Conservation (phyloP, 371 early-diverging fungal genomes). For the Rhizopus delemar region DNA sequence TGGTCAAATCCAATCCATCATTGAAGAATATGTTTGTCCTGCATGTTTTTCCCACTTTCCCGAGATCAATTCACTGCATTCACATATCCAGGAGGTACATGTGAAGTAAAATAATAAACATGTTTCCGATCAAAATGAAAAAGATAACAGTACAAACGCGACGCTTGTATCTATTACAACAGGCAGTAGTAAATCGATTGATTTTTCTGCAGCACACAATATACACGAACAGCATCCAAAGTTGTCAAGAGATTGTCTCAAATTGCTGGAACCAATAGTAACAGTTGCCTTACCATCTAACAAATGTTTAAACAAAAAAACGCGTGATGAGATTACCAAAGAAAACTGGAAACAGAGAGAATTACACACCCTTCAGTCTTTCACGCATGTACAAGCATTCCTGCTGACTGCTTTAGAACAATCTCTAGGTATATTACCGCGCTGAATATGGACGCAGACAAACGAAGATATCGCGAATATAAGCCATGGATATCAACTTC, state of each 20-base stretch:
- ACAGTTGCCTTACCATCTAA: constrained; percentile 10
- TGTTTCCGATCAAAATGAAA: constrained; percentile 1
- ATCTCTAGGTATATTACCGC: constrained; percentile 3
- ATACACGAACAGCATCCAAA: constrained; percentile 8
- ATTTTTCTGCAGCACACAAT: constrained; percentile 8
- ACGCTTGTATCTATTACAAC: constrained; percentile 8
- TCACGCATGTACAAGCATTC: constrained; percentile 7
- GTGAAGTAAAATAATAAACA: neutral
- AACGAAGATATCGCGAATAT: constrained; percentile 9
- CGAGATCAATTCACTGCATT: constrained; percentile 7
- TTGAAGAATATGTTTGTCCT: constrained; percentile 10
- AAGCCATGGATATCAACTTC: constrained; percentile 3
- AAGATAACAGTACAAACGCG: constrained; percentile 1
- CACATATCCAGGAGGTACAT: constrained; percentile 5
- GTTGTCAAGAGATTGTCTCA: constrained; percentile 3
- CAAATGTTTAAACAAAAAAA: constrained; percentile 5
- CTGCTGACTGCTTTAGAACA: constrained; percentile 8
- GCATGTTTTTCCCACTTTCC: constrained; percentile 4
- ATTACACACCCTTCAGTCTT: constrained; percentile 8
- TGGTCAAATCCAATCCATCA: constrained; percentile 7
- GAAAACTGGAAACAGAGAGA: constrained; percentile 8
- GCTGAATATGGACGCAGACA: constrained; percentile 4
- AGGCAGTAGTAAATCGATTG: constrained; percentile 9
- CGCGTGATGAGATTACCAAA: constrained; percentile 9
- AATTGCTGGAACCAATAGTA: constrained; percentile 13